These are phyloP conservation scores for Trichoderma atrobrunneum DNA, from an alignment of 2,329 filamentous ascomycete species.

Conservation along the genomic window DNA sequence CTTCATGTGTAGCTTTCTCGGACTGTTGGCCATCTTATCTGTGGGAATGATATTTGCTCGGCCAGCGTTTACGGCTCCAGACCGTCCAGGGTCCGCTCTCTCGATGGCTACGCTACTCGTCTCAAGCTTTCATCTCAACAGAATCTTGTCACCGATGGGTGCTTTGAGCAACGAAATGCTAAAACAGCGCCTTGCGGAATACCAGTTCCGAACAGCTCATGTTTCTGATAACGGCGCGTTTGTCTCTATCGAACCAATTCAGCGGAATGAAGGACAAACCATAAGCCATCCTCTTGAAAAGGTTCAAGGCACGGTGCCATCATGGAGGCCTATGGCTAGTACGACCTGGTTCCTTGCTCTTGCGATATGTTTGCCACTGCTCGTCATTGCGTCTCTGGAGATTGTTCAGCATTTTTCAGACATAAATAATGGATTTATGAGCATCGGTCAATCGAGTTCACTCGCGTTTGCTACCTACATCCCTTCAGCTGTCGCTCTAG, in stretches of 20 bases:
- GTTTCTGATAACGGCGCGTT: neutral
- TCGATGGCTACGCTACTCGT: constrained; percentile 5
- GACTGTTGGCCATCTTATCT: neutral
- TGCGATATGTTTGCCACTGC: neutral
- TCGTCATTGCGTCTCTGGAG: neutral
- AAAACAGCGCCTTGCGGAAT: neutral
- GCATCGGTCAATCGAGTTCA: neutral
- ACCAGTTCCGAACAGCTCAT: neutral
- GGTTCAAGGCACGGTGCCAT: neutral
- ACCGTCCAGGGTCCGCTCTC: neutral
- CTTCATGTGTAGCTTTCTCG: constrained; percentile 14
- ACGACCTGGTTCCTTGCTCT: constrained; percentile 1
- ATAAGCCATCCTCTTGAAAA: neutral
- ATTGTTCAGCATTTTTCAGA: constrained; percentile 10
- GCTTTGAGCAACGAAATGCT: neutral
- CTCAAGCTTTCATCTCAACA: neutral
- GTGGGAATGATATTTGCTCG: neutral
- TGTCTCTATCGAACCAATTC: neutral
- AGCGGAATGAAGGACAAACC: neutral
- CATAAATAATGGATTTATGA: neutral
- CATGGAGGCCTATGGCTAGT: constrained; percentile 3
- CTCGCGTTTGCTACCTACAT: constrained; percentile 6
- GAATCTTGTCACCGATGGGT: neutral
- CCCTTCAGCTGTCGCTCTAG: constrained; percentile 7
- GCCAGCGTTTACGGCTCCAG: neutral